Base-by-base conservation (phyloP, 2,329 filamentous ascomycete species). In the Fusarium redolens region DNA sequence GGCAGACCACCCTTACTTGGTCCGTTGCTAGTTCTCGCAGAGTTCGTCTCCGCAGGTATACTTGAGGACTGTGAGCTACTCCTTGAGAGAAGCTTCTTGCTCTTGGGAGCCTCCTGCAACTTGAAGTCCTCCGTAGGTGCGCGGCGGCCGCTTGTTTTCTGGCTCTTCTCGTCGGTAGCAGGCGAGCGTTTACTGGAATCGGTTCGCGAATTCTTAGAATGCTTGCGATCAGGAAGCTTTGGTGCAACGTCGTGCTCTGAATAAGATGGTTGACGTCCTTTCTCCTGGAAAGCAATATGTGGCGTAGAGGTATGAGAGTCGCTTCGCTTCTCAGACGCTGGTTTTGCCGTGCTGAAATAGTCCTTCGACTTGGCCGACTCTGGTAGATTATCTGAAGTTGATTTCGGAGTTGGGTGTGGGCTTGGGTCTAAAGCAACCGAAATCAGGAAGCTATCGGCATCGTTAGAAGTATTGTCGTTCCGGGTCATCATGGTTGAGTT, bases 241-340 rank as follows among this genome's bases (percentile, higher is more conserved):
- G 85, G 82, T 51, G 88, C 85, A 3, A 86, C 84, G 41, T 87
- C 88, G 35, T 89, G 85, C 30, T 90, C 76, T 28, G 76, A 83
- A 15, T 90, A 89, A 2, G 91, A 91, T 22, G 77, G 37, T 51
- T 82, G 79, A 5, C 93, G 89, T 4, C 90, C 90, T 81, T 95
- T 96, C 77, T 97, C 94, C 80, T 97, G 94, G 79, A 95, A 97
- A 28, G 94, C 93, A 76, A 97, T 97, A 78, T 97, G 95, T n/a
- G 95, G 94, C 20, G 93, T 95, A 4, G 91, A 88, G 66, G 84
- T 80, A 61, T 85, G 84, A 3, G 87, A 87, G 47, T 88, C 87
- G 20, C 77, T 78, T 52, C 85, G 86, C 74, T 82, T 86, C 57
- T 89, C 85, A 6, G 81, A 72, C 20, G 81, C 74, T n/a, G 82